phyloP scores from a whole-genome alignment of 2,329 filamentous ascomycete species.

The Boeremia lycopersici region DNA sequence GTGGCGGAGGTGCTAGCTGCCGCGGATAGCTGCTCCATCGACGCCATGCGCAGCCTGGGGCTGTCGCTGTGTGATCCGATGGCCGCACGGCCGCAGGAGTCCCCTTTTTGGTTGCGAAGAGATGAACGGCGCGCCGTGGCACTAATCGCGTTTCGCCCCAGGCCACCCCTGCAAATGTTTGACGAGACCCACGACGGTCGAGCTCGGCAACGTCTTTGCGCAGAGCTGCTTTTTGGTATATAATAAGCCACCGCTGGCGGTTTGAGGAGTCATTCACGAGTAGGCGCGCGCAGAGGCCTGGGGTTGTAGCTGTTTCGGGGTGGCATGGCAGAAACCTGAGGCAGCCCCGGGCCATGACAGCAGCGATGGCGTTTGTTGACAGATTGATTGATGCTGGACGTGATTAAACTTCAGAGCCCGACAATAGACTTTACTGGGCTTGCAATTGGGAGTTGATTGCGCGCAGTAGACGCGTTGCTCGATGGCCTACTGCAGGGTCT shows the following conservation, averaged over 20 bases:
- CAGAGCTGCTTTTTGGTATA: constrained; percentile 17
- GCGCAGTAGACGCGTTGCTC: constrained; percentile 1
- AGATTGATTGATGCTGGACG: neutral
- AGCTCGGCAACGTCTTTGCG: constrained; percentile 18
- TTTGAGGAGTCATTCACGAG: constrained; percentile 10
- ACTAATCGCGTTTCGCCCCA: constrained; percentile 17
- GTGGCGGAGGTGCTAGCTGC: constrained; percentile 36
- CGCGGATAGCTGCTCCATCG: constrained; percentile 29
- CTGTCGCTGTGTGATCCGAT: constrained; percentile 34
- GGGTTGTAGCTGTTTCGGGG: constrained; percentile 7
- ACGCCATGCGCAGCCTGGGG: constrained; percentile 34
- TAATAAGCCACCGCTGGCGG: constrained; percentile 10
- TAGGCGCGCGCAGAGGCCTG: constrained; percentile 1
- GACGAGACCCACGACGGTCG: constrained; percentile 19
- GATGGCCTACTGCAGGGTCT: constrained; percentile 7
- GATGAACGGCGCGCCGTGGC: constrained; percentile 29
- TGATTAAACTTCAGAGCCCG: constrained; percentile 11
- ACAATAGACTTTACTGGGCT: constrained; percentile 14
- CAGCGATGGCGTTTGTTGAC: constrained; percentile 8
- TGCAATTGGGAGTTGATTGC: constrained; percentile 4
- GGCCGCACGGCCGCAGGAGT: constrained; percentile 31
- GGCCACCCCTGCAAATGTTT: constrained; percentile 25
- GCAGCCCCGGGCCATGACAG: neutral
- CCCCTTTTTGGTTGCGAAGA: constrained; percentile 40
- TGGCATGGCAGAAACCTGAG: constrained; percentile 11